Base-by-base conservation (phyloP, 352 stramenopile genomes). In the Phytophthora tubulina region DNA sequence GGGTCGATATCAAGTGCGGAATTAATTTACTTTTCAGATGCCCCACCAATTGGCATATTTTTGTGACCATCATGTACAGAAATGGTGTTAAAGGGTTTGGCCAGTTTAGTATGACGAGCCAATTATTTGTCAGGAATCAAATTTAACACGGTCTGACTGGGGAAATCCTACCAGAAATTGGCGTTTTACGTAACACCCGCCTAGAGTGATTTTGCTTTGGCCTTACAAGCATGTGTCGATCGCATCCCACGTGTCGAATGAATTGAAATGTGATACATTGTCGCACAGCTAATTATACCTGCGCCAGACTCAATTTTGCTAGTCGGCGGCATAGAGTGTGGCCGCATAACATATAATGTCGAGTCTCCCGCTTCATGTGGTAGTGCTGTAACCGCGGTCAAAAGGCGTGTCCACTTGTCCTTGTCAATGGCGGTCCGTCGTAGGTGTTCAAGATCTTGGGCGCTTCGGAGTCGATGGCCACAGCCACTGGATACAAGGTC, bases 241-340 rank as follows among this genome's bases (percentile, higher is more conserved):
- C 21, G 21, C 21, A 27, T 27, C 21, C 21, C 21, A 27, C 21
- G 21, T 27, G 21, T 27, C 21, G 21, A 41, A 41, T 45, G 32
- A 17, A 44, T 14, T 63, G 55, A 33, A 49, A 49, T 49, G 42
- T 32, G 27, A 11, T 56, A 65, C 57, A 21, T 65, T 36, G 31
- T 42, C 45, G 57, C 32, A 46, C 50, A 45, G 44, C 17, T 30
- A 55, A 64, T 54, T 56, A 39, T 30, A 27, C 46, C 33, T 66
- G 58, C 50, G 50, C 45, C 58, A 51, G 33, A 8, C 58, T 56
- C 57, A 46, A 15, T 2, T 64, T 55, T 49, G 57, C 44, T 64
- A 64, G 45, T 64, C 59, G 48, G 48, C 48, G 46, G 48, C 60
- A 58, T 67, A 62, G 21, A 36, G 31, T 68, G 61, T 62, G 39